A percentile compares a stretch with the other conserved stretches of the same genome.
Conservation (phyloP, 2,329 filamentous ascomycete species). For the Fusarium marasasianum region DNA sequence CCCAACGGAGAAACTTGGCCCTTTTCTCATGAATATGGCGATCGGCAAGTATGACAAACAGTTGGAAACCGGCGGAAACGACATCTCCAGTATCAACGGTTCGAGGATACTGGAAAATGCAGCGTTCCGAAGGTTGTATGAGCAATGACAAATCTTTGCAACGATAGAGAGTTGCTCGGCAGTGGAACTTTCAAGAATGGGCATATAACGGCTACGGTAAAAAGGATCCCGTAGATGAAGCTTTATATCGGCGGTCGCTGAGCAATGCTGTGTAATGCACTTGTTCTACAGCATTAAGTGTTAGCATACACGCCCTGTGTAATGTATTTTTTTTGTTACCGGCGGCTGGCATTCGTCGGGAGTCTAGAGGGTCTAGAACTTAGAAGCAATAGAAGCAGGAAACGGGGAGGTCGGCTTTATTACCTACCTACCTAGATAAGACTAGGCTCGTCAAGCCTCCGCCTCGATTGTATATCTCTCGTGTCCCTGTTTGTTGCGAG, state of each 20-base stretch:
- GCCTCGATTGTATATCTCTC: neutral
- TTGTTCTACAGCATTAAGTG: neutral
- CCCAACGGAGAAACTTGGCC: slow-evolving; percentile 26
- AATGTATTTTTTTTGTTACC: neutral
- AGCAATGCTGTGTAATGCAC: neutral
- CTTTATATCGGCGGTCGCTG: neutral
- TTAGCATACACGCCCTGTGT: neutral
- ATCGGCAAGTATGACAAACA: slow-evolving; percentile 26
- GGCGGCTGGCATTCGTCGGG: neutral
- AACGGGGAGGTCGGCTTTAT: neutral
- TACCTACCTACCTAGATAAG: neutral
- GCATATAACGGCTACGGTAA: no score
- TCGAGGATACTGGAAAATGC: slow-evolving; percentile 28
- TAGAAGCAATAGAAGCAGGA: neutral
- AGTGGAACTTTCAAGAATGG: neutral
- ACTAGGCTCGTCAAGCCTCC: neutral
- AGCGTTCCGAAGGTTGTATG: slow-evolving; percentile 11
- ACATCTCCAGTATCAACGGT: slow-evolving; percentile 12
- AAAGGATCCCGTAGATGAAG: no score
- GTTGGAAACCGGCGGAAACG: neutral
- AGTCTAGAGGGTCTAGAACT: neutral
- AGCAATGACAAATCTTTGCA: neutral
- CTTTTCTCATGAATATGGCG: slow-evolving; percentile 22
- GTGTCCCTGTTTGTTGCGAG: neutral
- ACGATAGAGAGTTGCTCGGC: no score